These are phyloP conservation scores for Saturnispora silvae DNA, from an alignment of 805 yeast genomes.

Conservation along the genomic window DNA sequence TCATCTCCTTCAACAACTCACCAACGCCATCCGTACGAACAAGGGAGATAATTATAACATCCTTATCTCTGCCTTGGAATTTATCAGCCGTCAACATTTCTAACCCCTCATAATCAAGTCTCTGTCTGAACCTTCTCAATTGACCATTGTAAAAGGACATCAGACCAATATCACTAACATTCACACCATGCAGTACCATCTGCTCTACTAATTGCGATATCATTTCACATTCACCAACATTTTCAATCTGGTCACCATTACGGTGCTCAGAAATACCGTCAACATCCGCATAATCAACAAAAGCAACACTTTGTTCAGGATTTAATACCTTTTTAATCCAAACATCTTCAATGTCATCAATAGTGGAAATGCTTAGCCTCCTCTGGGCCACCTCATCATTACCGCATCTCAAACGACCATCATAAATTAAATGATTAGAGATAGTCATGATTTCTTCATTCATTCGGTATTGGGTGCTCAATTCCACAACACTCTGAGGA, in stretches of 20 bases:
- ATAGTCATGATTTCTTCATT: conserved; percentile 76
- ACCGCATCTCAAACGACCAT: conserved; percentile 71
- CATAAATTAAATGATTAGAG: conserved; percentile 70
- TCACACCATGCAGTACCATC: conserved; percentile 49
- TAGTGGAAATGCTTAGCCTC: conserved; percentile 15
- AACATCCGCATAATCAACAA: conserved; percentile 66
- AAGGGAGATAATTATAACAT: conserved; percentile 78
- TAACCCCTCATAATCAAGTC: conserved; percentile 27
- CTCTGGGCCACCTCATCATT: conserved; percentile 51
- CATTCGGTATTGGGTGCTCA: conserved; percentile 87
- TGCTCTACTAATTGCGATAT: conserved; percentile 52
- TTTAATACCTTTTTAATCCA: conserved; percentile 32
- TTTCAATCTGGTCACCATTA: conserved; percentile 60
- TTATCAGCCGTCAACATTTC: conserved; percentile 91
- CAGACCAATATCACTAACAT: conserved; percentile 57
- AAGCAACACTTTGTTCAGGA: conserved; percentile 52
- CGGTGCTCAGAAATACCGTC: conserved; percentile 42
- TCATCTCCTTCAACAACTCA: conserved; percentile 73
- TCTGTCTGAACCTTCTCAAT: conserved; percentile 34
- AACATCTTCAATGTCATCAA: not conserved
- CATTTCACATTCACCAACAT: conserved; percentile 60
- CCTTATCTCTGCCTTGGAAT: conserved; percentile 93
- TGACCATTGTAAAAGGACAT: conserved; percentile 88
- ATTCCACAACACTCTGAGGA: conserved; percentile 66
- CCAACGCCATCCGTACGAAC: conserved; percentile 82